Evolutionary conservation across 2,329 filamentous ascomycete genomes (phyloP).

Genomic region (Beauveria sp.): DNA sequence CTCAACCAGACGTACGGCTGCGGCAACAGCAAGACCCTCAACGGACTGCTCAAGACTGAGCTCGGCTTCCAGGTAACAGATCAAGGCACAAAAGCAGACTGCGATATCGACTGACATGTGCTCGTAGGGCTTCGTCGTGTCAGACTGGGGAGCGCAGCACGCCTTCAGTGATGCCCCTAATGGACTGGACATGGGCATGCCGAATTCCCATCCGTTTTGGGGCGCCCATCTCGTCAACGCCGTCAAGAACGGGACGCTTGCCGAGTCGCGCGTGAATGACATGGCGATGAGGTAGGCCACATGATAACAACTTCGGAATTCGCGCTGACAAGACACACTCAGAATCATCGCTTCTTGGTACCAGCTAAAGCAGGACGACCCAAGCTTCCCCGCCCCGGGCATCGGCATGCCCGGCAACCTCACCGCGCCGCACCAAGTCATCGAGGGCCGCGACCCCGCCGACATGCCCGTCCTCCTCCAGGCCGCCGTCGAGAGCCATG

Average conservation of each 20-base stretch:
- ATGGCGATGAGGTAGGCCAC: constrained; percentile 42
- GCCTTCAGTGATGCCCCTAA: constrained; percentile 54
- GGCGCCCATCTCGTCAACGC: constrained; percentile 48
- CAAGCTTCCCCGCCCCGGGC: constrained; percentile 36
- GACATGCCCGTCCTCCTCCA: constrained; percentile 35
- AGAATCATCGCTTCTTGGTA: constrained; percentile 48
- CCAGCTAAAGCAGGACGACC: constrained; percentile 43
- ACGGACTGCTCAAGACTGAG: constrained; percentile 57
- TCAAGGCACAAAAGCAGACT: no score
- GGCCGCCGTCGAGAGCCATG: constrained; percentile 54
- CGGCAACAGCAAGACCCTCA: constrained; percentile 59
- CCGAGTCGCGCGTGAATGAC: constrained; percentile 48
- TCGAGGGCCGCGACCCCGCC: constrained; percentile 46
- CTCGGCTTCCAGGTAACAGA: constrained; percentile 40
- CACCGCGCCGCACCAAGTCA: constrained; percentile 40
- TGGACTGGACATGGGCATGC: constrained; percentile 69
- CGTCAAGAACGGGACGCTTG: constrained; percentile 52
- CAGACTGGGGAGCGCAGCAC: constrained; percentile 63
- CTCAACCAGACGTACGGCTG: constrained; percentile 68
- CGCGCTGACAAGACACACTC: not conserved
- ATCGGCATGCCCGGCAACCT: constrained; percentile 44
- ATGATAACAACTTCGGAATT: not conserved
- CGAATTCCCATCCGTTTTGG: constrained; percentile 34
- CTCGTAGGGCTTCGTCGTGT: constrained; percentile 51
- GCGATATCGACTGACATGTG: not conserved